Evolutionary conservation across 257 asterid genomes (phyloP).

Genomic region (Solanum bulbocastanum): DNA sequence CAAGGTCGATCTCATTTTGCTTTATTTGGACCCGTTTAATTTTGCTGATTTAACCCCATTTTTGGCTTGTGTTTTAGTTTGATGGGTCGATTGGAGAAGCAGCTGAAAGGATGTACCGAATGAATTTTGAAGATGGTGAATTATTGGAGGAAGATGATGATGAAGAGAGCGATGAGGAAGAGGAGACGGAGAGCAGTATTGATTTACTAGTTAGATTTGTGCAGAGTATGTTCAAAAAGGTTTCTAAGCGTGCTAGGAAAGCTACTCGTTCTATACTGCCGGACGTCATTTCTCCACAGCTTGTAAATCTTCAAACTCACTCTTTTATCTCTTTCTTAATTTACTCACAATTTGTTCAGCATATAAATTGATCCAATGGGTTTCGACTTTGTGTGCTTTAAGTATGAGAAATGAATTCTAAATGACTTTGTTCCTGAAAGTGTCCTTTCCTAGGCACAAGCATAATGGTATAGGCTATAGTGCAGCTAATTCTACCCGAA

Average conservation of each 20-base stretch:
- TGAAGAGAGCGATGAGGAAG: slow-evolving; percentile 21
- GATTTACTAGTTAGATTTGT: slow-evolving; percentile 21
- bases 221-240: slow-evolving; percentile 23
- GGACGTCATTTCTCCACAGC: slow-evolving; percentile 24
- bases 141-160: slow-evolving; percentile 7
- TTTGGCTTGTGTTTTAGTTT: neutral
- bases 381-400: neutral
- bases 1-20: slow-evolving; percentile 7
- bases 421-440: neutral
- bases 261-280: slow-evolving; percentile 25
- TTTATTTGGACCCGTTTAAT: neutral
- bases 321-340: neutral
- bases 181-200: slow-evolving; percentile 20
- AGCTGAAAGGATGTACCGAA: slow-evolving; percentile 10
- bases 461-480: neutral
- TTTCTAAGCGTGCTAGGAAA: slow-evolving; percentile 20
- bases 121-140: slow-evolving; percentile 11
- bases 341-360: neutral
- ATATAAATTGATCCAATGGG: neutral
- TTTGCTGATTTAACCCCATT: neutral
- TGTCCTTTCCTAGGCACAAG: neutral
- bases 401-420: neutral
- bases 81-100: slow-evolving; percentile 8
- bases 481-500: neutral
- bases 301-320: slow-evolving; percentile 8